Conservation (phyloP, 306 rosid species). For the Sechiopsis laciniata region DNA sequence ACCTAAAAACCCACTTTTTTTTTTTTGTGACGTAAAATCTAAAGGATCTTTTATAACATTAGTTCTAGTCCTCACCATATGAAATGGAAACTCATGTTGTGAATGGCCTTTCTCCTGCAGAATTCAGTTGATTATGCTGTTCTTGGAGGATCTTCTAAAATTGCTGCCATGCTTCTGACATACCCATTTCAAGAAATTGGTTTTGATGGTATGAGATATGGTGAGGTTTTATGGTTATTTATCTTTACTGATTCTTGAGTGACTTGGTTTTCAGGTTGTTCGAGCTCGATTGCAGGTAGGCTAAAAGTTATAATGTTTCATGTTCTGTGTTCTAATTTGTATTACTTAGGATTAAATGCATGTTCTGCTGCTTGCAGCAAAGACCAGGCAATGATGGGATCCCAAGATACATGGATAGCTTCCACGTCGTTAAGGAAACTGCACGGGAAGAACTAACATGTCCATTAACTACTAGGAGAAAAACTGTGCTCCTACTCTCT, state of each 20-base stretch:
- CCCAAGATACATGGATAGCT: conserved; percentile 58
- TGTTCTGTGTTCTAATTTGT: conserved; percentile 25
- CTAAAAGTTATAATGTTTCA: background rate
- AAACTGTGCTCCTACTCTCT: background rate
- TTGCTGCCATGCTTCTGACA: conserved; percentile 65
- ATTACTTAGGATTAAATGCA: background rate
- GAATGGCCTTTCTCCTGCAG: conserved; percentile 31
- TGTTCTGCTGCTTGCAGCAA: conserved; percentile 53
- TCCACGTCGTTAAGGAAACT: conserved; percentile 51
- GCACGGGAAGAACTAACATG: conserved; percentile 30
- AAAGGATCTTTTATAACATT: background rate
- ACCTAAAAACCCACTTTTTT: background rate
- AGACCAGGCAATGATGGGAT: conserved; percentile 61
- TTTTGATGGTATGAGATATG: background rate
- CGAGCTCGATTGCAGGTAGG: conserved; percentile 53
- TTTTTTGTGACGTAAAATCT: background rate
- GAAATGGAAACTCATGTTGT: conserved; percentile 10
- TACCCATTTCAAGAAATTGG: conserved; percentile 79
- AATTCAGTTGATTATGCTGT: conserved; percentile 78
- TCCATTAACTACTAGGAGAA: background rate
- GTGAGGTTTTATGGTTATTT: conserved; percentile 26
- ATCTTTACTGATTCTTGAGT: conserved; percentile 19
- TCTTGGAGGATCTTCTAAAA: conserved; percentile 73
- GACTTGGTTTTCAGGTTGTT: conserved; percentile 36
- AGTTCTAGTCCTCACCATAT: conserved; percentile 20